Evolutionary conservation across 768 basidiomycete genomes (phyloP).

Genomic region (Pleurotus tuber-regium): DNA sequence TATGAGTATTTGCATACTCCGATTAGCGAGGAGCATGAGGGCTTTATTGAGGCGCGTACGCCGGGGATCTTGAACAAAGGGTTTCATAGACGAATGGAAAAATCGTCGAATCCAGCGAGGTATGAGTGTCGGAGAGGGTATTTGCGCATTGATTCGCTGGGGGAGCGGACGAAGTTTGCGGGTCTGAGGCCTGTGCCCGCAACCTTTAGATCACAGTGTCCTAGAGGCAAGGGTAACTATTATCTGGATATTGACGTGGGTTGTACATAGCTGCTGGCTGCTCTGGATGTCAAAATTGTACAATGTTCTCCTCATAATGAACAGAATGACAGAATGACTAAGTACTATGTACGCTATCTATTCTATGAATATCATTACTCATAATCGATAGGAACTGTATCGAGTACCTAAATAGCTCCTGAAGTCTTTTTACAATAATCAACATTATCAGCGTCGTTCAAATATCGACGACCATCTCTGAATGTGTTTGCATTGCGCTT

Average conservation of each 20-base stretch:
- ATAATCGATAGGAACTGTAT: too few species aligned
- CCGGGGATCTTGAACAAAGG: slow-evolving; percentile 2
- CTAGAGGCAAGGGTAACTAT: not conserved
- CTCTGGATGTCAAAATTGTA: too few species aligned
- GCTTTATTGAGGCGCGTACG: not conserved
- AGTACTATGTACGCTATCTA: too few species aligned
- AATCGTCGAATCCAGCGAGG: not conserved
- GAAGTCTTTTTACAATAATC: too few species aligned
- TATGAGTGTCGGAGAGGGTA: slow-evolving; percentile 1
- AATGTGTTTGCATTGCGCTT: too few species aligned
- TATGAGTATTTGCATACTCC: not conserved
- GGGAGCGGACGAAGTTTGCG: slow-evolving; percentile 4
- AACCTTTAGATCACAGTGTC: not conserved
- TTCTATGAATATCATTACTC: too few species aligned
- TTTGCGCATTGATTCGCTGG: slow-evolving; percentile 5
- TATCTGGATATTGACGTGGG: slow-evolving; percentile 3
- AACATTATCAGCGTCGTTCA: too few species aligned
- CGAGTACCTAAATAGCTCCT: too few species aligned
- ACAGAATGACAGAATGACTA: too few species aligned
- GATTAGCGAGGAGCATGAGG: not conserved
- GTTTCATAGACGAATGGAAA: not conserved
- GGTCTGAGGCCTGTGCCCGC: slow-evolving; percentile 3
- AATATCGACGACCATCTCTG: too few species aligned
- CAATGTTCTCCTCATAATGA: too few species aligned
- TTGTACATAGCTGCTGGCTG: too few species aligned